These are phyloP conservation scores for Thalassiosira livingstoniorum DNA, from an alignment of 352 stramenopile genomes.

Conservation along the genomic window DNA sequence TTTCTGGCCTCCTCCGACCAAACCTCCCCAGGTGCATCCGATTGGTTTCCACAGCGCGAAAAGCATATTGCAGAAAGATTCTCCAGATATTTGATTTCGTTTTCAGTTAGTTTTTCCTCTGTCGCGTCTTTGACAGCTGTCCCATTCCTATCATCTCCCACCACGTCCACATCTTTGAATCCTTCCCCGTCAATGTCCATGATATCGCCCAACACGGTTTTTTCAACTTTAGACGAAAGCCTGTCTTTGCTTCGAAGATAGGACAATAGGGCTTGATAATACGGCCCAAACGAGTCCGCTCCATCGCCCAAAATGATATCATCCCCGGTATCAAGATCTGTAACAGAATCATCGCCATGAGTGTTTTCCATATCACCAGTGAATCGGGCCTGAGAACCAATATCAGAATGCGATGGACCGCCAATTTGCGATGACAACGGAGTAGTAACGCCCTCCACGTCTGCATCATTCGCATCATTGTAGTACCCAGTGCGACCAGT, in stretches of 20 bases:
- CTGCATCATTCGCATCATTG: constrained; percentile 1
- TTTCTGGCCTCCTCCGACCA: constrained; percentile 39
- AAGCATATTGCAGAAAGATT: constrained; percentile 42
- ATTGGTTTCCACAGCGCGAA: constrained; percentile 18
- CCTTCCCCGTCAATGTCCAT: background rate
- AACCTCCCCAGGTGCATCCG: too few species aligned
- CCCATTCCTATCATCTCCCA: constrained; percentile 17
- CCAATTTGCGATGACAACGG: too few species aligned
- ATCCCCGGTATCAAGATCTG: too few species aligned
- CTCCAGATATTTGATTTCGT: constrained; percentile 62
- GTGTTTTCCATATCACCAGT: too few species aligned
- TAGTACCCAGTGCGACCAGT: constrained; percentile 13
- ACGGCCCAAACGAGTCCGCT: constrained; percentile 59
- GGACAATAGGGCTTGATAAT: constrained; percentile 55
- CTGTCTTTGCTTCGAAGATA: constrained; percentile 54
- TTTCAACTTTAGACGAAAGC: background rate
- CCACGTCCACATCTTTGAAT: constrained; percentile 30
- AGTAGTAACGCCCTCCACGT: background rate
- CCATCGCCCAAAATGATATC: constrained; percentile 27
- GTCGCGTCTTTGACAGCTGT: background rate
- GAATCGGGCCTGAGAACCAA: too few species aligned
- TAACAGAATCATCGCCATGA: too few species aligned
- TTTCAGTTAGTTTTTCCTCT: constrained; percentile 26
- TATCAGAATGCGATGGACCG: too few species aligned
- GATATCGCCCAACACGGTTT: constrained; percentile 4